Conservation (phyloP, 176 grass and related monocot genomes). For the Oryza rufipogon region DNA sequence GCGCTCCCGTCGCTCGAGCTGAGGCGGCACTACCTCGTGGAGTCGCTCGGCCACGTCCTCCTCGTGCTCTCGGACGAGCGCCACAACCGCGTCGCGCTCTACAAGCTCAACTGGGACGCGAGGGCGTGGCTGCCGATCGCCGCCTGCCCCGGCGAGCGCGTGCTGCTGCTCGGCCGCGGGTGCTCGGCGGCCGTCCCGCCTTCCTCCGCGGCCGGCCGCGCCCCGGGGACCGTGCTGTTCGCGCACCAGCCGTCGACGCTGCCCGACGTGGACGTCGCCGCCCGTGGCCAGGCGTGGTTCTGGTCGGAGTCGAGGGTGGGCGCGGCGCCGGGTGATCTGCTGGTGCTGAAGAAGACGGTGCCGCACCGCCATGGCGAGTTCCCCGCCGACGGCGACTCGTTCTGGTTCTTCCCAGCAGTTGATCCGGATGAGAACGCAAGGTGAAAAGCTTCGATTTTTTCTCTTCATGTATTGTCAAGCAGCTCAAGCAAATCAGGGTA, state of each 20-base stretch:
- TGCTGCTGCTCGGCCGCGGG: constrained; percentile 52
- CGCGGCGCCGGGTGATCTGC: background rate
- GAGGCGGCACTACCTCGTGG: constrained; percentile 45
- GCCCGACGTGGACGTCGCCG: background rate
- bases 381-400: constrained; percentile 34
- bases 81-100: constrained; percentile 32
- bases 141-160: constrained; percentile 6
- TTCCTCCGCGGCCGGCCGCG: constrained; percentile 8
- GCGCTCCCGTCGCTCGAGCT: background rate
- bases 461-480: background rate
- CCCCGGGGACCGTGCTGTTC: constrained; percentile 35
- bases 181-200: constrained; percentile 51
- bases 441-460: background rate
- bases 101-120: constrained; percentile 36
- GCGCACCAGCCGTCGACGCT: constrained; percentile 35
- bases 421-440: constrained; percentile 30
- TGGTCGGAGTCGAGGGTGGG: constrained; percentile 43
- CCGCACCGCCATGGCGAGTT: constrained; percentile 32
- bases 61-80: constrained; percentile 52
- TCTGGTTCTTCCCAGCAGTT: constrained; percentile 60
- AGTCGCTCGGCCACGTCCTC: constrained; percentile 45
- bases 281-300: constrained; percentile 25
- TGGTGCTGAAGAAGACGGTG: constrained; percentile 48
- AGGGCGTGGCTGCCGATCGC: constrained; percentile 20
- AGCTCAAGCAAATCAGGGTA: background rate